These are phyloP conservation scores for Cordyceps farinosa DNA, from an alignment of 2,329 filamentous ascomycete species.

Conservation along the genomic window DNA sequence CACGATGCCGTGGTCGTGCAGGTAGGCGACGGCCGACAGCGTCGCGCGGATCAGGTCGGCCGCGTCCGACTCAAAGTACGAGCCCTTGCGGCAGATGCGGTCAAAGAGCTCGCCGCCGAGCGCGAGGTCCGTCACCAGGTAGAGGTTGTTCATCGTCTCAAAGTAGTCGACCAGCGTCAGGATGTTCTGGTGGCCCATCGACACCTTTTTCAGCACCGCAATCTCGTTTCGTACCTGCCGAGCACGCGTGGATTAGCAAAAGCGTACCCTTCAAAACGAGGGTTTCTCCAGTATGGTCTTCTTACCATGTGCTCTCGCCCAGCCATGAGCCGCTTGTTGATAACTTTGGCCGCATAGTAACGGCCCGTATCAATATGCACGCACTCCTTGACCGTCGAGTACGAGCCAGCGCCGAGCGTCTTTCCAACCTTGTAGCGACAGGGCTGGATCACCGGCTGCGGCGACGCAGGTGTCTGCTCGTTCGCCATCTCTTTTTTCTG, in stretches of 20 bases:
- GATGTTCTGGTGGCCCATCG: conserved; percentile 98
- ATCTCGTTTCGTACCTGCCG: conserved; percentile 91
- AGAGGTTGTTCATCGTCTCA: conserved; percentile 99
- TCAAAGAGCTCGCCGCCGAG: conserved; percentile 97
- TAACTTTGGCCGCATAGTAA: conserved; percentile 98
- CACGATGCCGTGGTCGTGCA: conserved; percentile 97
- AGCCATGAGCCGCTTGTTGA: conserved; percentile 97
- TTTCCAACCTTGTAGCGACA: conserved; percentile 99
- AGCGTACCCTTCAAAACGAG: neutral
- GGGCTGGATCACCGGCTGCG: conserved; percentile 72
- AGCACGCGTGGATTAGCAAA: neutral
- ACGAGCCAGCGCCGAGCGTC: conserved; percentile 92
- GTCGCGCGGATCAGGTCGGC: conserved; percentile 93
- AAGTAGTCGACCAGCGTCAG: conserved; percentile 98
- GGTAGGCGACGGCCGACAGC: conserved; percentile 93
- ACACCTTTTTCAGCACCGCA: conserved; percentile 94
- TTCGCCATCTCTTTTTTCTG: conserved; percentile 23
- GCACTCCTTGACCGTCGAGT: conserved; percentile 98
- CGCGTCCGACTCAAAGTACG: conserved; percentile 96
- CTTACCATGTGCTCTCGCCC: conserved; percentile 95
- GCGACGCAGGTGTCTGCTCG: conserved; percentile 26
- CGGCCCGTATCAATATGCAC: conserved; percentile 96
- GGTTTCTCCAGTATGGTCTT: neutral
- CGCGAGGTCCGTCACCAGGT: conserved; percentile 94
- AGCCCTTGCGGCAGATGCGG: conserved; percentile 96